Percentiles rank a stretch among this genome's conserved stretches.
phyloP scores from a whole-genome alignment of 352 stramenopile species.

The Phytophthora pinifolia region DNA sequence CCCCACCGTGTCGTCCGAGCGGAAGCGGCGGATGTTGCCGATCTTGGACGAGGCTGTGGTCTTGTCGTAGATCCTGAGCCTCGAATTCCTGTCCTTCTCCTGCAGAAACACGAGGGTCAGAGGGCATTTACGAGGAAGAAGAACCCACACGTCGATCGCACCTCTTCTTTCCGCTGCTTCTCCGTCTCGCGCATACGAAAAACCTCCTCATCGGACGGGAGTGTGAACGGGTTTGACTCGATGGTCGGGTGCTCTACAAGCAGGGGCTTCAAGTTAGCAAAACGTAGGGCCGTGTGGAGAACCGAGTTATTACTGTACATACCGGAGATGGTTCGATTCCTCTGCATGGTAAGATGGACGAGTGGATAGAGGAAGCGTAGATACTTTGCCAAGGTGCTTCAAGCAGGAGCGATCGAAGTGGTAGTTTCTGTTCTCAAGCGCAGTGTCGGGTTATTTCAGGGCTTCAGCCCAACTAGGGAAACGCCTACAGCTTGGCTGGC shows the following conservation, averaged over 20 bases:
- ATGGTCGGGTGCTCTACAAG: conserved; percentile 37
- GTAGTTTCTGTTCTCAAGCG: conserved; percentile 5
- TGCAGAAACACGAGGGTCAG: conserved; percentile 9
- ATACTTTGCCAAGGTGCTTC: too few species aligned
- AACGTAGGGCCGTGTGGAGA: background rate
- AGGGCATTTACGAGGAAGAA: too few species aligned
- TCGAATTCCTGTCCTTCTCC: conserved; percentile 60
- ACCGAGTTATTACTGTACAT: background rate
- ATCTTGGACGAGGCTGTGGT: conserved; percentile 77
- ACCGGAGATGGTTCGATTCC: conserved; percentile 26
- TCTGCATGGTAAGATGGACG: conserved; percentile 39
- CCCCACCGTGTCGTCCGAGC: conserved; percentile 57
- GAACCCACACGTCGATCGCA: conserved; percentile 1
- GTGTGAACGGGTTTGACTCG: conserved; percentile 89
- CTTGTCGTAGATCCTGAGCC: conserved; percentile 92
- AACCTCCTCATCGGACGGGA: conserved; percentile 94
- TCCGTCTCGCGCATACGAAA: conserved; percentile 93
- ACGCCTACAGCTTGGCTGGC: conserved; percentile 5
- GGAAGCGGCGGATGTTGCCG: conserved; percentile 79
- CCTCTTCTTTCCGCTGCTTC: conserved; percentile 83
- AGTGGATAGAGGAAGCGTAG: too few species aligned
- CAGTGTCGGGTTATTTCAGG: conserved; percentile 16
- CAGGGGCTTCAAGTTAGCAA: background rate
- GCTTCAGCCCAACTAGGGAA: conserved; percentile 5
- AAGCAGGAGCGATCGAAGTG: background rate